These are phyloP conservation scores for Biscogniauxia sp. DNA, from an alignment of 2,329 filamentous ascomycete genomes.

Conservation along the genomic window DNA sequence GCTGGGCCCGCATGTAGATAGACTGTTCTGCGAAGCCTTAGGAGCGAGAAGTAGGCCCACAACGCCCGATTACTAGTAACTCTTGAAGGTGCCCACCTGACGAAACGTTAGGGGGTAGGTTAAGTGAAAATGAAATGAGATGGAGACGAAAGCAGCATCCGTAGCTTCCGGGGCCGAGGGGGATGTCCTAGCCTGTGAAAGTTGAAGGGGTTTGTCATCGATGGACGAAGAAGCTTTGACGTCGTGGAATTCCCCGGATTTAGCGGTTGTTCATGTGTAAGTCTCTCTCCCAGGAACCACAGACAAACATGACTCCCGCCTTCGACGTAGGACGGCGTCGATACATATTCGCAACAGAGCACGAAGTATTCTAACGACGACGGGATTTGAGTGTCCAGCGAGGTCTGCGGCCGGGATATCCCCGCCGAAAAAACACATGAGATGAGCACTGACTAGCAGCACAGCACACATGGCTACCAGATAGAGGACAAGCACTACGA, in stretches of 20 bases:
- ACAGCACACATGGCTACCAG: not conserved
- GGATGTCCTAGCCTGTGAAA: too few relatives aligned
- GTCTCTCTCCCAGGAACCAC: too few relatives aligned
- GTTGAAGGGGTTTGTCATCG: too few relatives aligned
- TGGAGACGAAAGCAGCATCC: too few relatives aligned
- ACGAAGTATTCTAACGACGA: not conserved
- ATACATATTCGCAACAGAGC: not conserved
- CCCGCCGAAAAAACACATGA: not conserved
- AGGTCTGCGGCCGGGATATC: not conserved
- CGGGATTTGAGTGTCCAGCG: not conserved
- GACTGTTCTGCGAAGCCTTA: not conserved
- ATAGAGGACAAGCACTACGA: not conserved
- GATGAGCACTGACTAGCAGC: not conserved
- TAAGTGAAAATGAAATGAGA: too few relatives aligned
- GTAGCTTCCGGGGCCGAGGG: too few relatives aligned
- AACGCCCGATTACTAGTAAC: not conserved
- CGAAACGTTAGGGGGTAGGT: too few relatives aligned
- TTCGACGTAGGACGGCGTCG: not conserved
- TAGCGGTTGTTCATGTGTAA: too few relatives aligned
- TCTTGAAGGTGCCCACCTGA: not conserved
- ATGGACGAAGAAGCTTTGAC: too few relatives aligned
- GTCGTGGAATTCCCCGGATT: too few relatives aligned
- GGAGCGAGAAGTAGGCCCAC: not conserved
- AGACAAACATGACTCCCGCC: too few relatives aligned
- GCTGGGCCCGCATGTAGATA: not conserved